Evolutionary conservation across 1,284 basidiomycete species (phyloP).

Genomic region (Cryptococcus sp.): DNA sequence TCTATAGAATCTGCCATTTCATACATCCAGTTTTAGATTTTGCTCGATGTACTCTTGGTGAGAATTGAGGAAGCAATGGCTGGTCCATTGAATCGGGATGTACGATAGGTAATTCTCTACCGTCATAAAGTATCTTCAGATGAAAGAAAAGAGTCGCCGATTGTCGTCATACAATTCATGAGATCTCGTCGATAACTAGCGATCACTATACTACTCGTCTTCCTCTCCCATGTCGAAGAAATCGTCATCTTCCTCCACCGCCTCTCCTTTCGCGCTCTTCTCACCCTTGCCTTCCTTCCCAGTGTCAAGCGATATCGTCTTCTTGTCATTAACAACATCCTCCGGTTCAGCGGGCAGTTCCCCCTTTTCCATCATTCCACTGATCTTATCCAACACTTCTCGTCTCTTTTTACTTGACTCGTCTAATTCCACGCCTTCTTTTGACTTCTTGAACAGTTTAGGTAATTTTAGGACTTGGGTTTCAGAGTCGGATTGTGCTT

Average conservation of each 20-base stretch:
- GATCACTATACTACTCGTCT: too few species aligned
- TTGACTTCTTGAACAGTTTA: slow-evolving; percentile 51
- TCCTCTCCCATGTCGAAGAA: slow-evolving; percentile 47
- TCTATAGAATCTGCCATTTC: too few species aligned
- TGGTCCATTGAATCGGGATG: too few species aligned
- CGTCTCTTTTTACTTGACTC: slow-evolving; percentile 56
- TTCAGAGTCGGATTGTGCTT: slow-evolving; percentile 14
- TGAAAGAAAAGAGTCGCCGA: too few species aligned
- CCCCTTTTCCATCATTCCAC: slow-evolving; percentile 60
- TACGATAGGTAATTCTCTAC: too few species aligned
- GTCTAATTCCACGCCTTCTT: slow-evolving; percentile 20
- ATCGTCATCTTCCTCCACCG: slow-evolving; percentile 48
- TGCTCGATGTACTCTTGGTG: too few species aligned
- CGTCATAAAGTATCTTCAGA: too few species aligned
- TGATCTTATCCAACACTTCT: slow-evolving; percentile 60
- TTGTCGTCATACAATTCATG: too few species aligned
- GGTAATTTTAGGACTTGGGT: slow-evolving; percentile 31
- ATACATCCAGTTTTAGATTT: too few species aligned
- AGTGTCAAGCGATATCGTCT: slow-evolving; percentile 1
- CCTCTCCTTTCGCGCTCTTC: slow-evolving; percentile 5
- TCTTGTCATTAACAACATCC: slow-evolving; percentile 13
- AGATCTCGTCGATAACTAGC: too few species aligned
- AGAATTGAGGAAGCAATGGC: too few species aligned
- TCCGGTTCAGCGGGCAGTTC: slow-evolving; percentile 64
- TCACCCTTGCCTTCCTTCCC: slow-evolving; percentile 4